Base-by-base conservation (phyloP, 495 filamentous ascomycete genomes). In the Penicillium mononematosum region DNA sequence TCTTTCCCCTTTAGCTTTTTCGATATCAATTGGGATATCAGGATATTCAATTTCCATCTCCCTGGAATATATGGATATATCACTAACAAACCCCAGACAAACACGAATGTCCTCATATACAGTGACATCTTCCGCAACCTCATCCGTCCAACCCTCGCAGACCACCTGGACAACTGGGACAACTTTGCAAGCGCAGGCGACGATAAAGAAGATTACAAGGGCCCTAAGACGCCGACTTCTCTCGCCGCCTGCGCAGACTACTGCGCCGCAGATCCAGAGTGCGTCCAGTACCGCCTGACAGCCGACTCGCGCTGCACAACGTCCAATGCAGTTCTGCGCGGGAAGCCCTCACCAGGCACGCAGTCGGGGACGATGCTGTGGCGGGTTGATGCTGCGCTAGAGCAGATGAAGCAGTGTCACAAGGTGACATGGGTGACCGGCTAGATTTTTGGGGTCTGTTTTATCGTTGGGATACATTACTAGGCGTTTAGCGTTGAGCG, bases 271-370 rank as follows among this genome's bases (percentile, higher is more conserved):
- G 57, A 72, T 5, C 36, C 58, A 11, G 58, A 62, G 7, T 80
- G 78, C 47, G 46, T 79, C 44, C 75, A 77, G 56, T 79, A 75
- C 45, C 66, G 68, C 6, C 58, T 74, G 45, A 58, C 64, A 2
- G 64, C 61, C 1, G 56, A 67, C 7, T 57, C 58, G 11, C 74
- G 74, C 51, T 69, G 63, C 46, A 55, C 45, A 16, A 73, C 66
- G 5, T 72, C 71, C 0, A 55, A 51, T 0, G 50, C 57, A 38
- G 57, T 58, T 0, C 20, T 63, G 11, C 47, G 68, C 20, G 70
- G 72, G 1, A 43, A 36, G 14, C 29, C 52, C 17, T 38, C 27
- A 9, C 19, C 49, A 3, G 68, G 67, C 5, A 46, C 61, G 2
- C 45, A 48, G 38, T 66, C 68, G 3, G 72, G 72, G 2, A 68